These are phyloP conservation scores for Suillus alpinus DNA, from an alignment of 768 basidiomycete genomes.

Conservation along the genomic window DNA sequence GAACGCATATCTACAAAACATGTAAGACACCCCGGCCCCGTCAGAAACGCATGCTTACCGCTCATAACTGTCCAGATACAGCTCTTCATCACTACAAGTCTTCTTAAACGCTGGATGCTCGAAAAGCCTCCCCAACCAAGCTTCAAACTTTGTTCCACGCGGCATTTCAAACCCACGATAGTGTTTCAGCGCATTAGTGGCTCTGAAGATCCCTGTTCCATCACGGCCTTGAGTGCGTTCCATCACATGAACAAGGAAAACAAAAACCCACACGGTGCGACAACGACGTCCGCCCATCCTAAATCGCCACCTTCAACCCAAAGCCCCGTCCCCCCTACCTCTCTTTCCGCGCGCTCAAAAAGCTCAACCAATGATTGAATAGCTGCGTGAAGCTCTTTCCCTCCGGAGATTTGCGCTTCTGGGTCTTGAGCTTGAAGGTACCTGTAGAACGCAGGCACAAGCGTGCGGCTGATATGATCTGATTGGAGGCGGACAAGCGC, in stretches of 20 bases:
- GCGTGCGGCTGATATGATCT: conserved; percentile 60
- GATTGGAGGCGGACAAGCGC: conserved; percentile 65
- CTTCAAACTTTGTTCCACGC: conserved; percentile 42
- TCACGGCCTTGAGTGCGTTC: neutral
- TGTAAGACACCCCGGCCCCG: neutral
- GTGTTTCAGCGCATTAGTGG: conserved; percentile 58
- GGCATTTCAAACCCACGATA: conserved; percentile 68
- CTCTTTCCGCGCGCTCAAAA: conserved; percentile 53
- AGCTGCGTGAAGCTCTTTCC: conserved; percentile 51
- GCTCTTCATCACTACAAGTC: conserved; percentile 65
- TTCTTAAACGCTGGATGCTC: conserved; percentile 60
- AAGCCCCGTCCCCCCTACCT: conserved; percentile 51
- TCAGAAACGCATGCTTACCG: conserved; percentile 35
- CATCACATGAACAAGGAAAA: neutral
- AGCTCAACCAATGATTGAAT: conserved; percentile 50
- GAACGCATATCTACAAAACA: conserved; percentile 58
- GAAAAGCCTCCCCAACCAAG: conserved; percentile 54
- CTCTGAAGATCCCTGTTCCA: conserved; percentile 63
- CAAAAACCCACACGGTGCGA: conserved; percentile 59
- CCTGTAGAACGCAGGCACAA: conserved; percentile 74
- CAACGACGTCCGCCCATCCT: conserved; percentile 66
- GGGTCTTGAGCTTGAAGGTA: conserved; percentile 68
- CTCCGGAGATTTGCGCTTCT: conserved; percentile 47
- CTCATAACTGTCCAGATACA: conserved; percentile 74
- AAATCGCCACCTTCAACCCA: conserved; percentile 59